Conservation (phyloP, 176 grass and related monocot species). For the Avena insularis region DNA sequence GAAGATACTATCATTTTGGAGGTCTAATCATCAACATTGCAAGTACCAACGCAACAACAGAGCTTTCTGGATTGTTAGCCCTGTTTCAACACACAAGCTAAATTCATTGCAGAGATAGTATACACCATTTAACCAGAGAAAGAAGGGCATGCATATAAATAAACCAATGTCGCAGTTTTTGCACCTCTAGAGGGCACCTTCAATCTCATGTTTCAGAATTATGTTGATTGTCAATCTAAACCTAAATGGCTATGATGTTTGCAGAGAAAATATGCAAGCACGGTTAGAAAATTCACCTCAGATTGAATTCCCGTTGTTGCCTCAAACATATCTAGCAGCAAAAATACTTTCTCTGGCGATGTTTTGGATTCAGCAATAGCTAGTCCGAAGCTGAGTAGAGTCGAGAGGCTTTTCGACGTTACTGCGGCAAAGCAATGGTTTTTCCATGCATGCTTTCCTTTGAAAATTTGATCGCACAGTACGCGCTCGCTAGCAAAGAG, state of each 20-base stretch:
- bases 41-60: no score
- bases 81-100: background rate
- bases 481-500: slow-evolving; percentile 68
- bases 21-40: background rate
- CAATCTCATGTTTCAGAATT: background rate
- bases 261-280: no score
- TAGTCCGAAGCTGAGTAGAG: slow-evolving; percentile 66
- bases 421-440: slow-evolving; percentile 68
- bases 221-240: background rate
- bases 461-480: slow-evolving; percentile 69
- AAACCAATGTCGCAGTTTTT: background rate
- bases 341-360: slow-evolving; percentile 58
- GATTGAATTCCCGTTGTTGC: slow-evolving; percentile 59
- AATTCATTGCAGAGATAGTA: background rate
- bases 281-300: slow-evolving; percentile 52
- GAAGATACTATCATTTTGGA: background rate
- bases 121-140: slow-evolving; percentile 8
- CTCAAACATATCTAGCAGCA: slow-evolving; percentile 73
- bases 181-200: background rate
- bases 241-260: background rate
- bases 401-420: slow-evolving; percentile 54
- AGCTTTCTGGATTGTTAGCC: no score
- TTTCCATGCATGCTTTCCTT: slow-evolving; percentile 47
- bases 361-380: slow-evolving; percentile 63
- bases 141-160: background rate